Evolutionary conservation across 768 basidiomycete genomes (phyloP).

Genomic region (Psilocybe sp.): DNA sequence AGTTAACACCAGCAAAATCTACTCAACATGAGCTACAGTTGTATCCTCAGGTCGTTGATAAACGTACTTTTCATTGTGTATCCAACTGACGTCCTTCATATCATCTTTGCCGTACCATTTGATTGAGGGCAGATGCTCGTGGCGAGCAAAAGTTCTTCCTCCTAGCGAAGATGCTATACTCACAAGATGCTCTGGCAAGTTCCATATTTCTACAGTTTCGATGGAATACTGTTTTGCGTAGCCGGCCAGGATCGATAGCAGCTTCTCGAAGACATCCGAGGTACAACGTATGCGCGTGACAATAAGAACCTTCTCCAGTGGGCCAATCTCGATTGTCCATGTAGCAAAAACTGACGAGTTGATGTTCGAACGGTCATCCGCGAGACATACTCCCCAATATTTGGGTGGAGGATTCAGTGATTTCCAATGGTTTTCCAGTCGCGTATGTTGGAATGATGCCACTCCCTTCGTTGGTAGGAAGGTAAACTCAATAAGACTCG

Average conservation of each 20-base stretch:
- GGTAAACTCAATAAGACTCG: constrained; percentile 9
- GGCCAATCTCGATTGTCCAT: constrained; percentile 23
- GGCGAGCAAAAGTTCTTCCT: constrained; percentile 25
- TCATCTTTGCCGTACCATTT: constrained; percentile 39
- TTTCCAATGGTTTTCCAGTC: constrained; percentile 18
- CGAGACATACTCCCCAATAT: constrained; percentile 11
- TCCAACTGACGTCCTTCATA: constrained; percentile 14
- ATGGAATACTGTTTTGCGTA: constrained; percentile 22
- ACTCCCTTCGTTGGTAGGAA: constrained; percentile 26
- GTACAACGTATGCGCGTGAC: constrained; percentile 25
- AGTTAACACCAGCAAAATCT: constrained; percentile 8
- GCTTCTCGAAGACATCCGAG: constrained; percentile 24
- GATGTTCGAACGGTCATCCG: background rate
- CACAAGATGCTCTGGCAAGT: constrained; percentile 25
- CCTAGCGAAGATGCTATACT: constrained; percentile 19
- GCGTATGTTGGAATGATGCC: constrained; percentile 23
- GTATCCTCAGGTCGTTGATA: background rate
- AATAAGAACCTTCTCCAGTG: constrained; percentile 12
- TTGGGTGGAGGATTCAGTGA: constrained; percentile 5
- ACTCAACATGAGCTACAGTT: background rate
- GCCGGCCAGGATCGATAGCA: constrained; percentile 29
- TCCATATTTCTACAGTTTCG: constrained; percentile 44
- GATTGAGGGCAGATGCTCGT: constrained; percentile 36
- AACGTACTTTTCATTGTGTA: constrained; percentile 23
- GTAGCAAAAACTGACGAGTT: constrained; percentile 19